Conservation (phyloP, 2,329 filamentous ascomycete genomes). For the Talaromyces piceae region DNA sequence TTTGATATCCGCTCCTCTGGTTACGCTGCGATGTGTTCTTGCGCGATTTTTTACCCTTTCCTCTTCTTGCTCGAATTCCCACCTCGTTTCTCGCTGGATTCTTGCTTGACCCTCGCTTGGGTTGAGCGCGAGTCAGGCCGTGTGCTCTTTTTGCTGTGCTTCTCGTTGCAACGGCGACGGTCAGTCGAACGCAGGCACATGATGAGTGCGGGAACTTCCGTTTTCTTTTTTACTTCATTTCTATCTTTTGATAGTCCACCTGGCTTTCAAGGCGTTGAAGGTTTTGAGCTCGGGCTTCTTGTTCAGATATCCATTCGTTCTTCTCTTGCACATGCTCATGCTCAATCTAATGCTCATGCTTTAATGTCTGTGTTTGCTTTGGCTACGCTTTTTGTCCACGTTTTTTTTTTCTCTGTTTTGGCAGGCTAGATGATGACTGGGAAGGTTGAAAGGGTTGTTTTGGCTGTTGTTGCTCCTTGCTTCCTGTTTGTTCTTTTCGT, state of each 20-base stretch:
- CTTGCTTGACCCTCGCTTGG: constrained; percentile 9
- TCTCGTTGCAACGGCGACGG: neutral
- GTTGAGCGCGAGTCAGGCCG: no score
- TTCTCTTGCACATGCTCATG: constrained; percentile 14
- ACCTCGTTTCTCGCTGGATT: constrained; percentile 3
- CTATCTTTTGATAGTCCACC: neutral
- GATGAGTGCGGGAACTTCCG: constrained; percentile 7
- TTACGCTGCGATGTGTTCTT: neutral
- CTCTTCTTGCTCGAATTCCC: neutral
- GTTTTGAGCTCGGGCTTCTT: constrained; percentile 15
- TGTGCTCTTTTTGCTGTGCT: no score
- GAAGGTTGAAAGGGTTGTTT: neutral
- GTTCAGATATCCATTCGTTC: constrained; percentile 17
- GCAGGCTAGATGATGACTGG: neutral
- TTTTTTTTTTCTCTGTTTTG: neutral
- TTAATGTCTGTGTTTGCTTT: constrained; percentile 6
- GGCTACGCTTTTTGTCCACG: constrained; percentile 4
- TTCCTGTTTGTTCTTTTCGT: constrained; percentile 4
- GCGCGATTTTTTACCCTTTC: neutral
- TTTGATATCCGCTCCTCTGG: neutral
- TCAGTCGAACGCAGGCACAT: constrained; percentile 9
- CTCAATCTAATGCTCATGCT: neutral
- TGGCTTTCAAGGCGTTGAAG: constrained; percentile 17
- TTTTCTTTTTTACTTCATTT: neutral
- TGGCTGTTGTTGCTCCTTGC: constrained; percentile 2